These are phyloP conservation scores for Brassica incana DNA, from an alignment of 345 rosid species.

Conservation along the genomic window DNA sequence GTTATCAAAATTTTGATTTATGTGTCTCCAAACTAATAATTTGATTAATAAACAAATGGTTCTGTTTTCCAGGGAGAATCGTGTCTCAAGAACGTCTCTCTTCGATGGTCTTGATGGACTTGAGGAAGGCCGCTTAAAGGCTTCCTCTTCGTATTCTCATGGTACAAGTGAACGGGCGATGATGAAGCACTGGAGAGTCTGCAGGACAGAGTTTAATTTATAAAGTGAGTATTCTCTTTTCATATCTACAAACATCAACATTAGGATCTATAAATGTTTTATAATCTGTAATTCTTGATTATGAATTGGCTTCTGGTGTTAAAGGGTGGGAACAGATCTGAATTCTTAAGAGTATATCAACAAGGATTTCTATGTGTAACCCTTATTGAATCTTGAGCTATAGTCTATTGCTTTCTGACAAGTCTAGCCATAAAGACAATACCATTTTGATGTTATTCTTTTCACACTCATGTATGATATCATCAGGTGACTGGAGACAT, in stretches of 20 bases:
- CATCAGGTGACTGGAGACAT: constrained; percentile 78
- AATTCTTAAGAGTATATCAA: not conserved
- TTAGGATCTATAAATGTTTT: not conserved
- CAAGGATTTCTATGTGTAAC: not conserved
- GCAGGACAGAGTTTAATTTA: constrained; percentile 68
- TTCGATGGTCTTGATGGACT: constrained; percentile 66
- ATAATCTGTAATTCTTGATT: not conserved
- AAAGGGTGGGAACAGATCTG: not conserved
- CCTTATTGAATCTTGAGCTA: not conserved
- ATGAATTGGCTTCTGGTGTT: not conserved
- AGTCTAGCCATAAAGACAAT: not conserved
- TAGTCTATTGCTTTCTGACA: not conserved
- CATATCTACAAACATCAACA: not conserved
- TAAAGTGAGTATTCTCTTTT: constrained; percentile 57
- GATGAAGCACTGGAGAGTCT: constrained; percentile 65
- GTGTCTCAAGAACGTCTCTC: constrained; percentile 57
- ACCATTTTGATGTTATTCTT: not conserved
- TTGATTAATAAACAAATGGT: not conserved
- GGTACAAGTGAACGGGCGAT: constrained; percentile 61
- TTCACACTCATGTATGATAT: not conserved
- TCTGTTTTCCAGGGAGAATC: constrained; percentile 55
- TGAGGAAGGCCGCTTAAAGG: constrained; percentile 77
- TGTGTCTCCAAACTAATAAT: no score
- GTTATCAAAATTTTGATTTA: not conserved
- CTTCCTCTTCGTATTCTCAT: constrained; percentile 55